Evolutionary conservation across 169 alveolate species (phyloP).

Genomic region (Miamiensis avidus): DNA sequence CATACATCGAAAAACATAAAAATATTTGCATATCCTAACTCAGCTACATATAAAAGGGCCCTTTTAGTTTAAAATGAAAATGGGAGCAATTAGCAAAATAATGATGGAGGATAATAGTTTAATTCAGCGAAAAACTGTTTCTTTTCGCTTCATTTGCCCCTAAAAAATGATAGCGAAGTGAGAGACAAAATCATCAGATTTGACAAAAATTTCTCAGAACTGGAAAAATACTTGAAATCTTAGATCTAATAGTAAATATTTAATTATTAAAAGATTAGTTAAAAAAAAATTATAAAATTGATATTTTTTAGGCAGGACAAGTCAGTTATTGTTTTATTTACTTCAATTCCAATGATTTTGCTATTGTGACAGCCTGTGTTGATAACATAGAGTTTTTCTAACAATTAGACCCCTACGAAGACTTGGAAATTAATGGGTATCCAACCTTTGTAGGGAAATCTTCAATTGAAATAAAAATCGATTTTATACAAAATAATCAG

Average conservation of each 20-base stretch:
- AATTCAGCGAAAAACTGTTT: neutral
- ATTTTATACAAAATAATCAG: conserved; percentile 4
- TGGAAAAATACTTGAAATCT: conserved; percentile 43
- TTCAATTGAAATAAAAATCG: conserved; percentile 30
- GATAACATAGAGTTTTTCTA: conserved; percentile 34
- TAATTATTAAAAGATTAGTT: neutral
- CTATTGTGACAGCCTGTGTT: conserved; percentile 39
- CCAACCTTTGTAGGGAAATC: conserved; percentile 33
- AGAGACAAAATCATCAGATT: neutral
- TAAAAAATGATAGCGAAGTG: neutral
- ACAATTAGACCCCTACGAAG: conserved; percentile 3
- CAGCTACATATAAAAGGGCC: no score
- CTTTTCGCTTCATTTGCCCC: neutral
- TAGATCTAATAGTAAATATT: conserved; percentile 37
- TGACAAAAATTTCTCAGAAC: conserved; percentile 5
- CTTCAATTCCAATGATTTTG: neutral
- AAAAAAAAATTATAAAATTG: no score
- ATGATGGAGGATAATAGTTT: neutral
- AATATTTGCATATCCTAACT: no score
- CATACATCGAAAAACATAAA: no score
- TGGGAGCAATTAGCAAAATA: no score
- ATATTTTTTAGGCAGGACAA: neutral
- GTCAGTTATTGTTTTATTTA: conserved; percentile 30
- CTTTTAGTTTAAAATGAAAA: no score
- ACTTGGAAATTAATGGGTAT: conserved; percentile 22